Base-by-base conservation (phyloP, 2,329 filamentous ascomycete genomes). In the Aspergillus tamarii region DNA sequence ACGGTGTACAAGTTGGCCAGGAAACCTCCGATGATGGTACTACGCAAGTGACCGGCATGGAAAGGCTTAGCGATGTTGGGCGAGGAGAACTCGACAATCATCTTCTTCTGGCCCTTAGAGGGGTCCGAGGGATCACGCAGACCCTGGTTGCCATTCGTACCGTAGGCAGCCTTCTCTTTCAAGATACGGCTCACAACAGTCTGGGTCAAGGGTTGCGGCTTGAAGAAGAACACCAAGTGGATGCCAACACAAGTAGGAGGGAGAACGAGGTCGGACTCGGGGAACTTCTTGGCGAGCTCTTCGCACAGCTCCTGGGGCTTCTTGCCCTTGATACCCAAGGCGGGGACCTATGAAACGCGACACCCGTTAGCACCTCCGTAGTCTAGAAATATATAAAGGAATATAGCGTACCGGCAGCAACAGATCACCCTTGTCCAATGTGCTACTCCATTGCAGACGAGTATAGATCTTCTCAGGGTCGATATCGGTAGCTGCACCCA, bases 51-150 rank as follows among this genome's bases (percentile, higher is more conserved):
- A 57, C 87, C 87, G 10, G 86, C 87, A 71, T 89, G 86, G 78
- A 89, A 89, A 34, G 87, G 86, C 74, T 89, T 89, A 39, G 87
- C 88, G 58, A 90, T 89, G 73, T 90, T 90, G 54, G 88, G 88
- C 45, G 86, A 88, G 4, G 86, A 88, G 77, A 89, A 90, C 73
- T 90, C 88, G 63, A 90, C 82, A 58, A 89, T 84, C 65, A 89
- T 73, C 75, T 83, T 85, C 79, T 88, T 88, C 69, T 79, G 79
- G 59, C 84, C 85, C 69, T 85, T 84, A 54, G 82, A 82, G 16
- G 84, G 82, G 67, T 89, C 82, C 23, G 78, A 76, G 12, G 85
- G 83, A 70, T 91, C 86, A 63, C 83, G 84, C 28, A 89, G 81
- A 21, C 89, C 89, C 43, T 84, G 74, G 48, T 82, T 82, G 21